phyloP scores from a whole-genome alignment of 2,329 filamentous ascomycete genomes.

The Trichophyton benhamiae region DNA sequence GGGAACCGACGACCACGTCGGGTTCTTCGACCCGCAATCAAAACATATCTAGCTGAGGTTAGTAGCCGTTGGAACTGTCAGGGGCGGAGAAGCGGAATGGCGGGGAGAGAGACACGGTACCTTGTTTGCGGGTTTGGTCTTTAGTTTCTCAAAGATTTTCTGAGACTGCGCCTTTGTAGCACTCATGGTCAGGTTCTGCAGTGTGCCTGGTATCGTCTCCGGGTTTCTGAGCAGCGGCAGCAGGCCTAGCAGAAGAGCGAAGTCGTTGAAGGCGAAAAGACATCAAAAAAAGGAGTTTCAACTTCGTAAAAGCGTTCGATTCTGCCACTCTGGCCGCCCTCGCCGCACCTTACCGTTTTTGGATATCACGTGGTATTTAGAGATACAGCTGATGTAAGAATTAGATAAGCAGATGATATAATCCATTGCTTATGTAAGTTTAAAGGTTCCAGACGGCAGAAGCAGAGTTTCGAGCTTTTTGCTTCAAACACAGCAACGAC shows the following conservation, averaged over 20 bases:
- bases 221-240: neutral
- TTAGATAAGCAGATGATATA: neutral
- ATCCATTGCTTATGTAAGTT: neutral
- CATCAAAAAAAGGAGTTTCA: neutral
- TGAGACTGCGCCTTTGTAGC: constrained; percentile 91
- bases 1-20: constrained; percentile 94
- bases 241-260: neutral
- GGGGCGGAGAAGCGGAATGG: constrained; percentile 12
- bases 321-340: constrained; percentile 4
- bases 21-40: constrained; percentile 94
- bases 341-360: neutral
- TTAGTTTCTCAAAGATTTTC: constrained; percentile 95
- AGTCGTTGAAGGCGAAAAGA: neutral
- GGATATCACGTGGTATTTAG: neutral
- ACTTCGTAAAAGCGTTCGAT: neutral
- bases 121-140: constrained; percentile 89
- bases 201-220: neutral
- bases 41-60: constrained; percentile 65
- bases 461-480: neutral
- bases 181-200: constrained; percentile 36
- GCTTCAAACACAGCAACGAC: neutral
- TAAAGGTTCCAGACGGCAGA: neutral
- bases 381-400: neutral
- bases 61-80: neutral
- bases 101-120: constrained; percentile 35